Base-by-base conservation (phyloP, 805 yeast species). In the Candida boidinii region DNA sequence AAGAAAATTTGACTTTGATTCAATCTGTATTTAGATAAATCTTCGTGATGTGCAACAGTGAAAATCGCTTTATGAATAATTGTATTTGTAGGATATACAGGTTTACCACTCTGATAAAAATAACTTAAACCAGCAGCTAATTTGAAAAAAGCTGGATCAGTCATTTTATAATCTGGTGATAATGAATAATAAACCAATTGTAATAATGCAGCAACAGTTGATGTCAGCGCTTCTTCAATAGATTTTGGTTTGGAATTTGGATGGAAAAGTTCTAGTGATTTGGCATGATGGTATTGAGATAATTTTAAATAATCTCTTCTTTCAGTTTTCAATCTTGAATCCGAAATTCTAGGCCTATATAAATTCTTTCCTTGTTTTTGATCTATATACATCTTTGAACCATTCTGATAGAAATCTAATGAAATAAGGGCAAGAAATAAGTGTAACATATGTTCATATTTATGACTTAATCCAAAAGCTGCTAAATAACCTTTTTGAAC, bases 211-310 rank as follows among this genome's bases (percentile, higher is more conserved):
- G 38, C 11, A 4, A 39, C 22, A 8, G 38, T 12, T 3, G 36
- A 24, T 7, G 39, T 27, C 15, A 34, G 29, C 13, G 33, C 27
- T 10, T 35, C 23, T 15, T 39, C 34, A 12, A 33, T 30, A 23
- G 39, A 38, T 24, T 26, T 22, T 13, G 26, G 19, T 14, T 20
- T 28, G 3, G 39, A 26, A 23, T 42, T 43, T 15, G 29, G 17
- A 21, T 35, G 28, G 13, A 46, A 28, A 17, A 35, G 29, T 25
- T 39, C 33, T 5, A 48, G 29, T 10, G 43, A 39, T 23, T 36
- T 36, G 10, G 42, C 32, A 8, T 39, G 39, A 35, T 48, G 51
- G 26, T 33, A 39, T 18, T 43, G 43, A 13, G 45, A 39, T n/a
- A 45, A 19, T 26, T 31, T 27, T 14, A 42, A 28, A 32, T 44